Evolutionary conservation across 208 protist species (phyloP).

Genomic region (Trypanosoma melophagium): DNA sequence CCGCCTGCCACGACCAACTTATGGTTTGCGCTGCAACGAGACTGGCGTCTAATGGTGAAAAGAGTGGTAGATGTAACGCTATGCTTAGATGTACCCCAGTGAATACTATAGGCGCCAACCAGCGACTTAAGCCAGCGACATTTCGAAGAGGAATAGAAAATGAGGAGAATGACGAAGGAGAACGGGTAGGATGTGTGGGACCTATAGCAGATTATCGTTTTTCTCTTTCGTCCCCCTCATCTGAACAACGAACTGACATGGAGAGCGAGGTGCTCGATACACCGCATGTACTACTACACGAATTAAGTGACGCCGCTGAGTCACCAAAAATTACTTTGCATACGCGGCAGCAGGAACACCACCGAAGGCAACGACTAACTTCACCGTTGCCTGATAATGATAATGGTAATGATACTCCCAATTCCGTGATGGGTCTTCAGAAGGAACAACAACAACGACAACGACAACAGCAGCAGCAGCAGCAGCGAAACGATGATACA

Average conservation of each 20-base stretch:
- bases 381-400: slow-evolving; percentile 15
- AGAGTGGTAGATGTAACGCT: too few species aligned
- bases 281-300: not conserved
- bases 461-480: not conserved
- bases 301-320: not conserved
- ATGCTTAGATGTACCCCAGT: too few species aligned
- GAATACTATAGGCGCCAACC: too few species aligned
- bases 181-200: not conserved
- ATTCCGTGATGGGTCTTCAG: too few species aligned
- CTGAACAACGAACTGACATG: not conserved
- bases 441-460: not conserved
- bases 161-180: too few species aligned
- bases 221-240: not conserved
- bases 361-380: not conserved
- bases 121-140: too few species aligned
- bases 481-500: not conserved
- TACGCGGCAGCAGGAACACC: not conserved
- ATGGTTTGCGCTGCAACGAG: too few species aligned
- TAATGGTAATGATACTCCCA: not conserved
- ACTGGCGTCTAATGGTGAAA: too few species aligned
- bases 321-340: not conserved
- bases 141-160: too few species aligned
- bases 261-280: not conserved
- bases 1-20: too few species aligned
- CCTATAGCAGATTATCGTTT: not conserved